phyloP scores from a whole-genome alignment of 805 yeast species.

The Wickerhamiella shivajii region DNA sequence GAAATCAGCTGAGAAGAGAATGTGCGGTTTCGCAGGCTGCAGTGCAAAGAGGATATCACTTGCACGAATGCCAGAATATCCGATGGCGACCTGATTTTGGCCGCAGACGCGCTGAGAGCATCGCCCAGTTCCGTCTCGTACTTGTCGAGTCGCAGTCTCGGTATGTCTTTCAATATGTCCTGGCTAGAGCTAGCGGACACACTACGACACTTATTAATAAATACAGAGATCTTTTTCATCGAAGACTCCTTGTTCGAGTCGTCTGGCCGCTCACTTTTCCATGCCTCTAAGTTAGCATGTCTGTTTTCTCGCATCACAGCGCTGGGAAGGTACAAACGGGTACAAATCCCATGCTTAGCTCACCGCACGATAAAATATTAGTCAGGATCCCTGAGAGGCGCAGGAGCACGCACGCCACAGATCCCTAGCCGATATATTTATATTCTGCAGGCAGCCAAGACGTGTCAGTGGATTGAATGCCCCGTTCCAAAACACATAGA shows the following conservation, averaged over 20 bases:
- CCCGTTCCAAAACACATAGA: too few species aligned
- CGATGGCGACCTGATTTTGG: neutral
- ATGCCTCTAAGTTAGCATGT: neutral
- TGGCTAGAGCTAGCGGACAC: neutral
- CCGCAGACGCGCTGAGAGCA: neutral
- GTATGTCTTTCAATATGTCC: slow-evolving; percentile 1
- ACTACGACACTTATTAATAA: neutral
- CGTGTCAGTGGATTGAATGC: too few species aligned
- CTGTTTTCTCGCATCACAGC: neutral
- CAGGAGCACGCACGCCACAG: too few species aligned
- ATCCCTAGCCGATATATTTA: too few species aligned
- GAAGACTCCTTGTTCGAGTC: neutral
- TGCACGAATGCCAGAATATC: slow-evolving; percentile 2
- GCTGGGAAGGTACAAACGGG: neutral
- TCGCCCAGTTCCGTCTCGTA: slow-evolving; percentile 6
- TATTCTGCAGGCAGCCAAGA: too few species aligned
- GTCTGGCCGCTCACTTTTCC: neutral
- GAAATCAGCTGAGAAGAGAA: too few species aligned
- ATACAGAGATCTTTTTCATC: slow-evolving; percentile 1
- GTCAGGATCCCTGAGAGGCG: too few species aligned
- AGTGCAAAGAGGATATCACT: neutral
- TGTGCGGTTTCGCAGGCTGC: too few species aligned
- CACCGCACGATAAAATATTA: too few species aligned
- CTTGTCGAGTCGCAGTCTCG: slow-evolving; percentile 4
- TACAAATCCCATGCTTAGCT: too few species aligned